Base-by-base conservation (phyloP, 768 basidiomycete genomes). In the Serendipita sp. region DNA sequence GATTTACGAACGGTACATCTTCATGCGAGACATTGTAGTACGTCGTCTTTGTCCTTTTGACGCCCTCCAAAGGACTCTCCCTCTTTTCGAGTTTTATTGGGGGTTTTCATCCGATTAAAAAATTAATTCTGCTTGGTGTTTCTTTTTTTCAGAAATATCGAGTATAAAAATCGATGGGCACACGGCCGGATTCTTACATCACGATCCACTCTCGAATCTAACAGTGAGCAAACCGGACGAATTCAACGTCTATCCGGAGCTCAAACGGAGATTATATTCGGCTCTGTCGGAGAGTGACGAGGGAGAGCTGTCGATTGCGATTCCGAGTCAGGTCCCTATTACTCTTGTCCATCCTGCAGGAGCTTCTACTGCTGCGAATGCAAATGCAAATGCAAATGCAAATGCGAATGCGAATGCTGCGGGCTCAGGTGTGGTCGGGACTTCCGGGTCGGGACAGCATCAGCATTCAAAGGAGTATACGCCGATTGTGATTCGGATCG, bases 231-330 rank as follows among this genome's bases (percentile, higher is more conserved):
- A 84, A 86, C 68, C 78, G 83, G 10, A 80, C 81, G 68, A 91
- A 96, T 86, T 88, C 66, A 90, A 93, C 70, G 81, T 83, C 64
- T 92, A 95, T 75, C 90, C 92, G 3, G 96, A 96, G 72, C 78
- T 94, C 66, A 98, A 96, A 78, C 81, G 96, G 66, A 88, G 86
- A 75, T 74, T 96, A 45, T 98, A 93, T 76, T 83, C 91, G 0
- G 91, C 95, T 0, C 78, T 93, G 63, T 83, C 91, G 67, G 96
- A 98, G 71, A 82, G 85, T 47, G 92, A 95, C 68, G 92, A 97
- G 73, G 96, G 95, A 65, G 96, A 98, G 74, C 73, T 99, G 37
- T 91, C 92, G 3, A 91, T 99, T 69, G 82, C 86, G 10, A 84
- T 98, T 66, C 89, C 89, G 7, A 79, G 78, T 69, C 86, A 87